A percentile compares a stretch with the other conserved stretches of the same genome.
Conservation (phyloP, 331 rosid genomes). For the Malus hybrid region DNA sequence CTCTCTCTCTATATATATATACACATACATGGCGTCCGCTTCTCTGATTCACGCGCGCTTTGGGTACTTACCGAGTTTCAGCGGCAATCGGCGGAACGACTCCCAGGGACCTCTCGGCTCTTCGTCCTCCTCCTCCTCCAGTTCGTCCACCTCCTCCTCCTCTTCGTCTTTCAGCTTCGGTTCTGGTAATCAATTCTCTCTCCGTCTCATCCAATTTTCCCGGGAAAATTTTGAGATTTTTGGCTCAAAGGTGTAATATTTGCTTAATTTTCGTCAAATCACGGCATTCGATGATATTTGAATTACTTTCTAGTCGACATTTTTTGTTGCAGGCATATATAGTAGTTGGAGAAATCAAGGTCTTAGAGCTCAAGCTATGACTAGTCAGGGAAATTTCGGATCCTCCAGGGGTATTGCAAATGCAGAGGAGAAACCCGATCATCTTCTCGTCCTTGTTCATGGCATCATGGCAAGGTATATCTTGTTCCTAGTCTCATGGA, state of each 20-base stretch:
- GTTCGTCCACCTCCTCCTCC: slow-evolving; percentile 3
- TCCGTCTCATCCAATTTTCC: background rate
- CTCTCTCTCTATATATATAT: background rate
- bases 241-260: background rate
- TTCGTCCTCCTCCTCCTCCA: slow-evolving; percentile 21
- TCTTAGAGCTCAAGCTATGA: slow-evolving; percentile 60
- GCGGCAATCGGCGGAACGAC: slow-evolving; percentile 13
- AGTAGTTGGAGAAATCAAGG: slow-evolving; percentile 48
- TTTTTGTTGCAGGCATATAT: slow-evolving; percentile 44
- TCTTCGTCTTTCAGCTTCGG: slow-evolving; percentile 28
- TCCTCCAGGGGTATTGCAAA: slow-evolving; percentile 29
- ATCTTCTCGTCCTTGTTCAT: slow-evolving; percentile 96
- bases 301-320: background rate
- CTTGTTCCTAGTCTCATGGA: slow-evolving; percentile 2
- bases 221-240: background rate
- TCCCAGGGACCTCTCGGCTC: slow-evolving; percentile 16
- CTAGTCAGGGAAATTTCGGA: slow-evolving; percentile 40
- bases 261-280: background rate
- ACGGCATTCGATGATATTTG: background rate
- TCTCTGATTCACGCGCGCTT: slow-evolving; percentile 38
- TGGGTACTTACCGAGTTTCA: slow-evolving; percentile 23
- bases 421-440: slow-evolving; percentile 56
- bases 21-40: slow-evolving; percentile 37
- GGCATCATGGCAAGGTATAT: slow-evolving; percentile 85
- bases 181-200: slow-evolving; percentile 10